Evolutionary conservation across 768 basidiomycete genomes (phyloP).

Genomic region (Rhodosporidiobolus sp.): DNA sequence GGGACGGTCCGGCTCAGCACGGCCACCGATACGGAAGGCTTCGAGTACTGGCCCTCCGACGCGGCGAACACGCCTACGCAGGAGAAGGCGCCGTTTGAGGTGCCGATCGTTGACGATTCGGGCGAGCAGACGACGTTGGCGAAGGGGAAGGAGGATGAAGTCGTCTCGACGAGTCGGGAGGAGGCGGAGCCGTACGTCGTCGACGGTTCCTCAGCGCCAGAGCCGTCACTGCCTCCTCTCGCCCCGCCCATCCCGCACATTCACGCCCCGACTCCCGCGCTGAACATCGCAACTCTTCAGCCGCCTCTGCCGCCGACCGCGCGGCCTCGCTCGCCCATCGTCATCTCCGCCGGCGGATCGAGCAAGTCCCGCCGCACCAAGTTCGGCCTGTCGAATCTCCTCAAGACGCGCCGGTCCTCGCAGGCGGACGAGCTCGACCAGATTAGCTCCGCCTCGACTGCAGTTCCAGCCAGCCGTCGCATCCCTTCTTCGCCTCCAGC

Average conservation of each 20-base stretch:
- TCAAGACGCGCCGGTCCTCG: neutral
- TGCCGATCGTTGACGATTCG: neutral
- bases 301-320: neutral
- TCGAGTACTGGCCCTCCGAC: neutral
- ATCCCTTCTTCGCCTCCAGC: neutral
- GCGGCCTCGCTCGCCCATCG: neutral
- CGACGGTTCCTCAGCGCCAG: neutral
- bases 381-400: constrained; percentile 6
- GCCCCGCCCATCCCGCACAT: neutral
- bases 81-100: neutral
- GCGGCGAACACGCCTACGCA: constrained; percentile 11
- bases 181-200: constrained; percentile 18
- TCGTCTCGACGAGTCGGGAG: too few relatives aligned
- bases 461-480: constrained; percentile 6
- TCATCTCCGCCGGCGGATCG: neutral
- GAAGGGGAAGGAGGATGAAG: neutral
- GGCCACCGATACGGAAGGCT: neutral
- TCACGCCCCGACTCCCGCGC: neutral
- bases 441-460: neutral
- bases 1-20: neutral
- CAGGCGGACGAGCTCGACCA: neutral
- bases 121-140: neutral
- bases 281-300: neutral
- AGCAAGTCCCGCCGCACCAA: neutral
- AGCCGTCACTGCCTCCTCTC: neutral